Base-by-base conservation (phyloP, 495 filamentous ascomycete genomes). In the Paragyromitra xinjiangensis region DNA sequence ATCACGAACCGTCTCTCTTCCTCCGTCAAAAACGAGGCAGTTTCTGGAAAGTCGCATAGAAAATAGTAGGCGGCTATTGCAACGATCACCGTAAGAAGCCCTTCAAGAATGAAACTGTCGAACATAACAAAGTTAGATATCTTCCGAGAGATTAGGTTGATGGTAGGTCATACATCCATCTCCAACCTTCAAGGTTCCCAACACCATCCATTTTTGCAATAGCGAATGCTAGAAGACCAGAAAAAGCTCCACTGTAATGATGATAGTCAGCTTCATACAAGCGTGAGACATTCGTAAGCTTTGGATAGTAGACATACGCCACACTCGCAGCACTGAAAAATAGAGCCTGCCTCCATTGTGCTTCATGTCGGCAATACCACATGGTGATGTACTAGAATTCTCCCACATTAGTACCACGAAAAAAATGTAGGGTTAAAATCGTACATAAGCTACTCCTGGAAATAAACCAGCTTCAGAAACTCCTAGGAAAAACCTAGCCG, bases 1-100 rank as follows among this genome's bases (percentile, higher is more conserved):
- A 88, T 87, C 71, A 97, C 84, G 81, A 91, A 97, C 1, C 81
- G 83, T 9, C 90, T 88, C 85, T 98, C 94, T 44, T 95, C 92
- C 39, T 91, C 88, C 0, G 83, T 88, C 66, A 98, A 85, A 90
- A 89, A 93, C 66, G 84, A 86, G 0, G 86, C 85, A 40, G 89
- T 85, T 81, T 90, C 89, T 26, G 87, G 86, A 79, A 97, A 97
- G 75, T 90, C 88, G 0, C 94, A 93, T 50, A 97, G 88, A 14
- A 90, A 82, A 83, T 95, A 97, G 85, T 92, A 92, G 83, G 92
- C 91, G 16, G 88, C 48, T 37, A 94, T 75, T 0, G 92, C 88
- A 26, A 95, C 86, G 37, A 93, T 79, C 69, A 87, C 87, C 5
- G 94, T 96, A 37, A 96, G 81, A 1, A 86, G 53, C 16, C 95